Conservation (phyloP, 2,329 filamentous ascomycete genomes). For the Talaromyces sp. region DNA sequence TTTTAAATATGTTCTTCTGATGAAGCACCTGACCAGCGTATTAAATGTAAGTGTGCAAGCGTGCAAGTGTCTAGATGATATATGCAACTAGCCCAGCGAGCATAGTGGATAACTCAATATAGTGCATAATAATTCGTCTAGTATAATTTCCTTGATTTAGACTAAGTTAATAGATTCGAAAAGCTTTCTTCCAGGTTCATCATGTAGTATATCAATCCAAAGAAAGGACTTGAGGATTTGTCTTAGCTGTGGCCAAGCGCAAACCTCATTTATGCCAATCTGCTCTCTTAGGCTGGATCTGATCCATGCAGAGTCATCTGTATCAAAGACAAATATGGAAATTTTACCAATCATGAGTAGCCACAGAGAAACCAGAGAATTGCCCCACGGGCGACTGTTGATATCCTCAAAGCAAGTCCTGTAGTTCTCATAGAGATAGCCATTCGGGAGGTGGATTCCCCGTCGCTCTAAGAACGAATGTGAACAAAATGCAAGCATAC, state of each 20-base stretch:
- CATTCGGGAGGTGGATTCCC: background rate
- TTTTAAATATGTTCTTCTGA: too few species aligned
- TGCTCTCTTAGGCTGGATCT: background rate
- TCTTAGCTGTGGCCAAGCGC: background rate
- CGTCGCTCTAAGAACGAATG: background rate
- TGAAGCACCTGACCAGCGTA: too few species aligned
- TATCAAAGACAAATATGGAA: background rate
- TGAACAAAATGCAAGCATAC: background rate
- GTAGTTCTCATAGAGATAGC: background rate
- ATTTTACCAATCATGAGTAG: background rate
- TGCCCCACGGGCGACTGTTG: background rate
- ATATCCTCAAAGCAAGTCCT: background rate
- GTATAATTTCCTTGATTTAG: background rate
- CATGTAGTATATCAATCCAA: background rate
- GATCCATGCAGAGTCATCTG: background rate
- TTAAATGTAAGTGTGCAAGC: too few species aligned
- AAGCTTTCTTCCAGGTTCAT: background rate
- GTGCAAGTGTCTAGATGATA: too few species aligned
- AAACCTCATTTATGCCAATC: background rate
- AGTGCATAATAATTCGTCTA: background rate
- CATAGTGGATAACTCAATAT: too few species aligned
- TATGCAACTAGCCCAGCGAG: too few species aligned
- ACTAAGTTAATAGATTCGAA: background rate
- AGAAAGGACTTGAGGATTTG: background rate
- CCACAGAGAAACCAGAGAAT: background rate